Percentiles rank a stretch among this genome's conserved stretches.
These are phyloP conservation scores for Penicillium dipodomyicola DNA, from an alignment of 495 filamentous ascomycete species.

Conservation along the genomic window DNA sequence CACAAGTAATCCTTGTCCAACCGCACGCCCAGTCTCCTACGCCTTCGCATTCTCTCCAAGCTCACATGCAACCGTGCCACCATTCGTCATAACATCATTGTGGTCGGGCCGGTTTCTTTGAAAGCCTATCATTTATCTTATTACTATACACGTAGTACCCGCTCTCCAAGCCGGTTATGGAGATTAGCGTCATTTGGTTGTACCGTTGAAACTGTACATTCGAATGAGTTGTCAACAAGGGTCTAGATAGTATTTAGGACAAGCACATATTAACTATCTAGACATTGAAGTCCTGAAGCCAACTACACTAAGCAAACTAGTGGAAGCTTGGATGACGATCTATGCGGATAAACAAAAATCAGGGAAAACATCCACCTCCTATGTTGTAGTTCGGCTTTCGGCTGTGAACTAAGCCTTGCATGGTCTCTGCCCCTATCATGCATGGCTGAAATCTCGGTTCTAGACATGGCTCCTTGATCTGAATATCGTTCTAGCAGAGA, in stretches of 20 bases:
- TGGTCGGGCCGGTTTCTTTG: constrained; percentile 34
- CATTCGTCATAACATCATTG: constrained; percentile 51
- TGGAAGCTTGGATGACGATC: background rate
- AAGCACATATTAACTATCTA: constrained; percentile 13
- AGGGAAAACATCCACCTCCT: background rate
- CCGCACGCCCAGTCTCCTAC: constrained; percentile 5
- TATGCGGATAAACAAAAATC: background rate
- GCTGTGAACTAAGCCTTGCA: background rate
- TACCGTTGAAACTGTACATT: constrained; percentile 33
- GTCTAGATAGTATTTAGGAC: background rate
- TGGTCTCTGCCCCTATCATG: background rate
- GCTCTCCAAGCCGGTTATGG: constrained; percentile 46
- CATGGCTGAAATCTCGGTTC: background rate
- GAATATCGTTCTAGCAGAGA: background rate
- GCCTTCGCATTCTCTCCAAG: background rate
- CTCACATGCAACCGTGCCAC: constrained; percentile 39
- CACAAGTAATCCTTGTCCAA: background rate
- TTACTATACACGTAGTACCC: constrained; percentile 55
- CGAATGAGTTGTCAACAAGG: background rate
- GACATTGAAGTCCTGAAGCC: background rate
- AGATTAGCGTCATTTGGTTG: constrained; percentile 52
- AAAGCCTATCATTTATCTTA: constrained; percentile 34
- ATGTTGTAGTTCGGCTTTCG: background rate
- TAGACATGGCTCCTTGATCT: background rate
- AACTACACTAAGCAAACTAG: background rate